Conservation (phyloP, 345 rosid genomes). For the Acer negundo region DNA sequence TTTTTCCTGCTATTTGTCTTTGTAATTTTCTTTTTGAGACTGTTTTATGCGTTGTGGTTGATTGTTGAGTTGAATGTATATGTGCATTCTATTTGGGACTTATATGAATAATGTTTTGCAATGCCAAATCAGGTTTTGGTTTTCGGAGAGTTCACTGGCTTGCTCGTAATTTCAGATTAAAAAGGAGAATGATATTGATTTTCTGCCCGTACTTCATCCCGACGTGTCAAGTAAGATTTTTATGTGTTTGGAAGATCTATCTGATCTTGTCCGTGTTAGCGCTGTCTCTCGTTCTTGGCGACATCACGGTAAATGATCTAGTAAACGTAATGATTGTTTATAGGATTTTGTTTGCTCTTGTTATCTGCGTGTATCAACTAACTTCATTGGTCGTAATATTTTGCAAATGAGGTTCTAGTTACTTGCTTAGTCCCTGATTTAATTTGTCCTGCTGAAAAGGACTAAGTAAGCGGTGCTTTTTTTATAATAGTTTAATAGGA, state of each 20-base stretch:
- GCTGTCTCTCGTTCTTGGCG: constrained; percentile 73
- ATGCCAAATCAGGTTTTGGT: constrained; percentile 17
- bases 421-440: background rate
- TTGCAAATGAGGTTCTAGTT: background rate
- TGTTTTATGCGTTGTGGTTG: background rate
- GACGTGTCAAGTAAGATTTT: constrained; percentile 56
- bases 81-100: background rate
- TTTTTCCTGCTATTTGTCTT: background rate
- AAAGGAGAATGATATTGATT: constrained; percentile 51
- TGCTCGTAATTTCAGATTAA: constrained; percentile 6
- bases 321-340: background rate
- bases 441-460: background rate
- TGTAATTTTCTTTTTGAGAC: background rate
- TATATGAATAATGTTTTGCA: background rate
- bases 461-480: background rate
- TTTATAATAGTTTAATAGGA: background rate
- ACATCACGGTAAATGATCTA: constrained; percentile 53
- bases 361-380: background rate
- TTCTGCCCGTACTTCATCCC: constrained; percentile 45
- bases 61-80: background rate
- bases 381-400: background rate
- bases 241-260: constrained; percentile 51
- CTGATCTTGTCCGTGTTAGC: constrained; percentile 70
- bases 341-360: background rate
- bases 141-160: background rate